Evolutionary conservation across 345 rosid genomes (phyloP).

Genomic region (Crucihimalaya himalaica): DNA sequence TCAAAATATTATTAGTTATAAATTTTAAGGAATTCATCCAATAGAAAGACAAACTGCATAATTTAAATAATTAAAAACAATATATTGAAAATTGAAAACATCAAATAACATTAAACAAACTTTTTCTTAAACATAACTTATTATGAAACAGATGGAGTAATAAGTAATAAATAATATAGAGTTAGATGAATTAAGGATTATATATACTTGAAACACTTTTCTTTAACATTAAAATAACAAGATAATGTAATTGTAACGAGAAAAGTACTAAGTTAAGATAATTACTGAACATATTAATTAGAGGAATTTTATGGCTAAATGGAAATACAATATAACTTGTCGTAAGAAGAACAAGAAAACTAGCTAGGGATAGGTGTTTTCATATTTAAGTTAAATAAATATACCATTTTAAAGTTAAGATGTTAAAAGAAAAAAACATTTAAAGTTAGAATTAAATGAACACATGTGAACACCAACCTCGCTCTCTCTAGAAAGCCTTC

Average conservation of each 20-base stretch:
- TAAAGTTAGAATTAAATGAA: slow-evolving; percentile 41
- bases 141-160: no score
- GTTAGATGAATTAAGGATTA: not conserved
- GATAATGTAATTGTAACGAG: not conserved
- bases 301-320: no score
- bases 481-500: slow-evolving; percentile 19
- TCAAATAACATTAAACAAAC: no score
- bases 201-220: not conserved
- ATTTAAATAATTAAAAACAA: no score
- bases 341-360: not conserved
- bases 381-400: not conserved
- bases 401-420: not conserved
- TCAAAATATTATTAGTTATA: no score
- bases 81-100: no score
- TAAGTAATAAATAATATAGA: not conserved
- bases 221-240: not conserved
- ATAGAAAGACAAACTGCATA: no score
- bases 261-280: no score
- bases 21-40: no score
- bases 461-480: slow-evolving; percentile 36
- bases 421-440: not conserved
- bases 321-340: not conserved
- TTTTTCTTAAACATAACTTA: no score
- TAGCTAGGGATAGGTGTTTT: not conserved
- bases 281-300: no score